Evolutionary conservation across 768 basidiomycete species (phyloP).

Genomic region (Lactifluus rugatus): DNA sequence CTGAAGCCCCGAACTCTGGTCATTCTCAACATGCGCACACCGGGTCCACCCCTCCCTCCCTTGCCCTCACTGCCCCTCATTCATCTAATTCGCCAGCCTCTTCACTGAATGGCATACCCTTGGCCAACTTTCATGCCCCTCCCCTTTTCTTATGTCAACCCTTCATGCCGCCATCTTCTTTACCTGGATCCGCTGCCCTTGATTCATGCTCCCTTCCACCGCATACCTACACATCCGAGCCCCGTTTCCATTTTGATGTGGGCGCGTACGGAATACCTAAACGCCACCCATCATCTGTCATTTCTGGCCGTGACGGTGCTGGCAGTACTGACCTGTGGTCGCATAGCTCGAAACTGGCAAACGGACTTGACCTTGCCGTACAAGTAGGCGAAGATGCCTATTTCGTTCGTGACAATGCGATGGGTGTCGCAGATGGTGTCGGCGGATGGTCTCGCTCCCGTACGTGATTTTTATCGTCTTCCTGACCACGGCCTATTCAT

Average conservation of each 20-base stretch:
- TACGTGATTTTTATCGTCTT: constrained; percentile 21
- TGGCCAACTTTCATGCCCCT: constrained; percentile 33
- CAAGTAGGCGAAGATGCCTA: constrained; percentile 93
- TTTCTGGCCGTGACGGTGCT: constrained; percentile 23
- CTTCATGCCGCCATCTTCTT: constrained; percentile 14
- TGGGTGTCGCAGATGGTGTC: constrained; percentile 94
- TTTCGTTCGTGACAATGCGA: constrained; percentile 69
- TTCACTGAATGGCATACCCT: constrained; percentile 25
- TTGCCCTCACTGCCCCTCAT: constrained; percentile 38
- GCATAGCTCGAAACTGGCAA: constrained; percentile 20
- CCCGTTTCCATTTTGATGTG: constrained; percentile 51
- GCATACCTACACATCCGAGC: constrained; percentile 25
- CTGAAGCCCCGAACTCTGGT: constrained; percentile 28
- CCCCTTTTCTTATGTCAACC: constrained; percentile 27
- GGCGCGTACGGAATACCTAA: constrained; percentile 87
- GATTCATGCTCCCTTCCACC: constrained; percentile 15
- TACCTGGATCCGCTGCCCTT: constrained; percentile 15
- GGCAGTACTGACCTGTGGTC: constrained; percentile 11
- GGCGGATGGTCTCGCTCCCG: constrained; percentile 69
- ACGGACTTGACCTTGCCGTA: constrained; percentile 43
- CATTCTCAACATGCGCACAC: constrained; percentile 27
- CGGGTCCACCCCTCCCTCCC: constrained; percentile 28
- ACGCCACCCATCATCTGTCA: constrained; percentile 14
- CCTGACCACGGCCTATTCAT: background rate
- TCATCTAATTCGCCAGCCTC: constrained; percentile 26